Percentiles rank a stretch among this genome's conserved stretches.
Evolutionary conservation across 208 protist genomes (phyloP).

Genomic region (Acanthamoeba sp.): DNA sequence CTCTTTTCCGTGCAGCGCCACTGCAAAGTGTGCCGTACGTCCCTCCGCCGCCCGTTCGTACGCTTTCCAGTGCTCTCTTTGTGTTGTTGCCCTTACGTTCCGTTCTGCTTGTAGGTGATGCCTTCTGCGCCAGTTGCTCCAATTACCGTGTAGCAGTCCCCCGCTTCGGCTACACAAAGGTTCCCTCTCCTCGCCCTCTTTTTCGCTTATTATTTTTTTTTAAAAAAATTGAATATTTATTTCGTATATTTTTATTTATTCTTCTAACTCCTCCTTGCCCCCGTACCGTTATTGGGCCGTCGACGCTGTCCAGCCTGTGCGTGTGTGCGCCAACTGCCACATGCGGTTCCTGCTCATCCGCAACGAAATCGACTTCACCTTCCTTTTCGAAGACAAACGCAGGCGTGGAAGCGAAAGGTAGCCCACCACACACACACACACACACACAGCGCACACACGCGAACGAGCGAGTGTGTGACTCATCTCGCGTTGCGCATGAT

Average conservation of each 20-base stretch:
- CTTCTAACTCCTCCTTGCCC: too few species aligned
- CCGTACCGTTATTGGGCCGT: too few species aligned
- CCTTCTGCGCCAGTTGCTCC: conserved; percentile 25
- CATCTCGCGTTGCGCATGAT: background rate
- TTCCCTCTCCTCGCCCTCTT: background rate
- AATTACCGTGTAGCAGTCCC: background rate
- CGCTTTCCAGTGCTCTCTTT: background rate
- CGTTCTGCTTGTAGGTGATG: background rate
- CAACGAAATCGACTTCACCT: conserved; percentile 44
- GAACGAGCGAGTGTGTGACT: too few species aligned
- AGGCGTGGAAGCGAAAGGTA: background rate
- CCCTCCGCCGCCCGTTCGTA: background rate
- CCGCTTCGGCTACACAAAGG: conserved; percentile 15
- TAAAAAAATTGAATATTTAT: too few species aligned
- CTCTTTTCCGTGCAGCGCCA: background rate
- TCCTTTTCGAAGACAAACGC: background rate
- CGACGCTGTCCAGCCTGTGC: conserved; percentile 19
- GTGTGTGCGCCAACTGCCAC: conserved; percentile 15
- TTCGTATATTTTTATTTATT: too few species aligned
- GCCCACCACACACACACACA: too few species aligned
- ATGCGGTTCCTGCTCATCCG: conserved; percentile 30
- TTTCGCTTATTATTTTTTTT: background rate
- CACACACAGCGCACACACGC: too few species aligned
- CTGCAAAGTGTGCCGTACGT: conserved; percentile 30
- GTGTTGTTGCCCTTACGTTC: background rate